phyloP scores from a whole-genome alignment of 345 rosid genomes.

The Brassica cretica region DNA sequence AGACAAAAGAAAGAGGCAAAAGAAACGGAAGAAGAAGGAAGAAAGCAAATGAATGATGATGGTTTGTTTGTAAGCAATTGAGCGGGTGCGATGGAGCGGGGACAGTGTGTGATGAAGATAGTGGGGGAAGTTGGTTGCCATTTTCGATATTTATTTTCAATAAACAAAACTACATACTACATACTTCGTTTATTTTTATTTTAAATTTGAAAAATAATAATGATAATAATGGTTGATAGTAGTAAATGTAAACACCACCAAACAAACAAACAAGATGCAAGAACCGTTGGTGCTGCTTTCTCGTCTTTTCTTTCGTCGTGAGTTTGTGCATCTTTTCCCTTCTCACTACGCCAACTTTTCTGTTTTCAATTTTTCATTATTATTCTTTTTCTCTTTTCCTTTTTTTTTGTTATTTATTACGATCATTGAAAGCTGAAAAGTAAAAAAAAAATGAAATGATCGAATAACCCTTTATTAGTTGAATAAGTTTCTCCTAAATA shows the following conservation, averaged over 20 bases:
- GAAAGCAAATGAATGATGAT: conserved; percentile 3
- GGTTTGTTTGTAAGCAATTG: conserved; percentile 11
- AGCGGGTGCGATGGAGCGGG: conserved; percentile 36
- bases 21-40: neutral
- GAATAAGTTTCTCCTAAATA: neutral
- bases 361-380: neutral
- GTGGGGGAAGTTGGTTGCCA: conserved; percentile 34
- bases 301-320: conserved; percentile 23
- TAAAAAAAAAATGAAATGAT: neutral
- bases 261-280: conserved; percentile 9
- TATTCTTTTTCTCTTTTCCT: conserved; percentile 1
- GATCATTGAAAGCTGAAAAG: neutral
- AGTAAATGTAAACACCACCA: conserved; percentile 25
- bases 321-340: conserved; percentile 14
- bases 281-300: conserved; percentile 33
- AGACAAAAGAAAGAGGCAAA: conserved; percentile 30
- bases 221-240: neutral
- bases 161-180: neutral
- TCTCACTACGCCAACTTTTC: conserved; percentile 31
- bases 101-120: conserved; percentile 35
- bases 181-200: neutral
- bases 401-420: neutral
- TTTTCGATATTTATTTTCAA: neutral
- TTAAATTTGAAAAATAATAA: neutral
- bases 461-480: neutral